These are phyloP conservation scores for Rhodosporidiobolus odoratus DNA, from an alignment of 768 basidiomycete genomes.

Conservation along the genomic window DNA sequence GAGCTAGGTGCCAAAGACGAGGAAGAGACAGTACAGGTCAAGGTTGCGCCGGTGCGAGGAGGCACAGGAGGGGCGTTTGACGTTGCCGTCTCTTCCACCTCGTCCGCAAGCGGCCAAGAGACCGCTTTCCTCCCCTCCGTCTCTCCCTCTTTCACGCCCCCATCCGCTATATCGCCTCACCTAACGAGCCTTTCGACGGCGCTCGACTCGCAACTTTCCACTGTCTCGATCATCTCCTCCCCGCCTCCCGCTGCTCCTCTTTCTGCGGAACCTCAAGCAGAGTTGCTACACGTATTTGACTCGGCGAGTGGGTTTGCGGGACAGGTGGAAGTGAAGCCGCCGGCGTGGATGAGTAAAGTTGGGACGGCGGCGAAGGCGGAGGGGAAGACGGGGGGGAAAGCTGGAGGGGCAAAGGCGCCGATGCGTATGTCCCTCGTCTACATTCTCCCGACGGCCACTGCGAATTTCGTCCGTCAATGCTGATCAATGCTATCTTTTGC, in stretches of 20 bases:
- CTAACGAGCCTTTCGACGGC: background rate
- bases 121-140: background rate
- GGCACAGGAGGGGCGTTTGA: background rate
- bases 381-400: background rate
- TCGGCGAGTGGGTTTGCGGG: conserved; percentile 17
- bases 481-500: background rate
- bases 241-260: background rate
- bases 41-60: background rate
- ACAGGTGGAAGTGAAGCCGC: conserved; percentile 33
- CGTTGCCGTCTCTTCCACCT: conserved; percentile 12
- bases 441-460: too few species aligned
- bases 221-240: conserved; percentile 26
- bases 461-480: background rate
- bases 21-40: background rate
- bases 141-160: background rate
- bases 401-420: conserved; percentile 71
- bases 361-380: background rate
- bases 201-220: conserved; percentile 2
- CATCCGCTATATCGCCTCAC: background rate
- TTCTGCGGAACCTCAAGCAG: background rate
- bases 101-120: background rate
- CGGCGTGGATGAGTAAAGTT: conserved; percentile 30
- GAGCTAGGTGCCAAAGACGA: conserved; percentile 22
- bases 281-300: conserved; percentile 31
- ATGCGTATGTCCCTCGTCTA: conserved; percentile 36